Evolutionary conservation across 768 basidiomycete species (phyloP).

Genomic region (Collybia nuda): DNA sequence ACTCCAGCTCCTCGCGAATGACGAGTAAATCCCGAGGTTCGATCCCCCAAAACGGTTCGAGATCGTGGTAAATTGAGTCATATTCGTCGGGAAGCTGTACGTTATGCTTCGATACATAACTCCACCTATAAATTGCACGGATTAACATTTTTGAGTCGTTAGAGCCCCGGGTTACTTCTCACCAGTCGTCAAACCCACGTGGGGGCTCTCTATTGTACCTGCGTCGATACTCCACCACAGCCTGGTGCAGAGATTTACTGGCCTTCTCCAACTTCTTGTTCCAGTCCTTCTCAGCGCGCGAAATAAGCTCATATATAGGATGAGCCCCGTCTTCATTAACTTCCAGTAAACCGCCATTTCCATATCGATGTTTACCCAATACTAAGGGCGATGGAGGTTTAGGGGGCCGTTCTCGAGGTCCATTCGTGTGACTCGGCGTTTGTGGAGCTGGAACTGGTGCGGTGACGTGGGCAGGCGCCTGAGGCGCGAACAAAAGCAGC

Average conservation of each 20-base stretch:
- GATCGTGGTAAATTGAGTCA: constrained; percentile 7
- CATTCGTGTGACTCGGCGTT: neutral
- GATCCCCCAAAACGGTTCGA: constrained; percentile 10
- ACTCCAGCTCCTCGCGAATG: constrained; percentile 1
- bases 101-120: constrained; percentile 4
- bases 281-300: neutral
- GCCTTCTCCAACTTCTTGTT: constrained; percentile 1
- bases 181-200: constrained; percentile 6
- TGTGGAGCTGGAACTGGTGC: neutral
- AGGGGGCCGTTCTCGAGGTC: neutral
- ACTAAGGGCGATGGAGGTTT: neutral
- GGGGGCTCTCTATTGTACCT: constrained; percentile 5
- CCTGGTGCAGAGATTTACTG: constrained; percentile 1
- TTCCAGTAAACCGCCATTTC: constrained; percentile 3
- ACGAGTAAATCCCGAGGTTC: constrained; percentile 4
- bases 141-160: neutral
- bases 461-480: neutral
- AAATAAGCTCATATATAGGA: constrained; percentile 4
- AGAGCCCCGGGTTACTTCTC: neutral
- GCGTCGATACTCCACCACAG: constrained; percentile 5
- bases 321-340: constrained; percentile 3
- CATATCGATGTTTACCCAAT: neutral
- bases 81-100: constrained; percentile 8
- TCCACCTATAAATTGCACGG: neutral
- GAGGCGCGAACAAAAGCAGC: neutral